These are phyloP conservation scores for Syncephalastrum monosporum DNA, from an alignment of 371 early-diverging fungal genomes.

Conservation along the genomic window DNA sequence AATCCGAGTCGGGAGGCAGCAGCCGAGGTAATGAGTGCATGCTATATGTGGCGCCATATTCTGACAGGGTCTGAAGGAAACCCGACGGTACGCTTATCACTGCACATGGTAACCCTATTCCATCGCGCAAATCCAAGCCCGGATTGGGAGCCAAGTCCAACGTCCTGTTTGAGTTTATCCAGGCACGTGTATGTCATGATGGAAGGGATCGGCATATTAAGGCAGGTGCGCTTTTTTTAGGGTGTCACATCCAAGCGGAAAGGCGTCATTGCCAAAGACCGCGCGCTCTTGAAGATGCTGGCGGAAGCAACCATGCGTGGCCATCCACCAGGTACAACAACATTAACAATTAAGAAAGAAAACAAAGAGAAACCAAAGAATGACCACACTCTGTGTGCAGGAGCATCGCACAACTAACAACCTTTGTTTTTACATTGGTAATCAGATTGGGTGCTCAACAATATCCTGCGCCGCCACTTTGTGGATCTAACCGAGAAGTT, in stretches of 20 bases:
- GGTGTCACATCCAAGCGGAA: slow-evolving; percentile 79
- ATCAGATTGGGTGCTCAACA: slow-evolving; percentile 75
- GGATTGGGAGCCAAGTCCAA: slow-evolving; percentile 33
- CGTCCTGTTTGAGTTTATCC: slow-evolving; percentile 55
- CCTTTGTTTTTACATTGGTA: neutral
- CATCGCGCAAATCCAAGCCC: slow-evolving; percentile 22
- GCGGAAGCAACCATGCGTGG: slow-evolving; percentile 69
- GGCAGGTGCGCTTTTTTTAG: slow-evolving; percentile 16
- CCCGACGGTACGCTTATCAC: slow-evolving; percentile 46
- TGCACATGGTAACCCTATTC: slow-evolving; percentile 27
- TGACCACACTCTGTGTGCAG: too few relatives aligned
- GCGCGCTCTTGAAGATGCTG: slow-evolving; percentile 67
- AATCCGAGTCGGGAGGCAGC: slow-evolving; percentile 71
- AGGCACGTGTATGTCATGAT: slow-evolving; percentile 26
- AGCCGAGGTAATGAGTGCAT: slow-evolving; percentile 37
- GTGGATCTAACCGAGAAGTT: slow-evolving; percentile 91
- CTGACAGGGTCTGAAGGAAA: slow-evolving; percentile 26
- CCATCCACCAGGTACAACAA: slow-evolving; percentile 52
- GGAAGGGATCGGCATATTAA: too few relatives aligned
- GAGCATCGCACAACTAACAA: neutral
- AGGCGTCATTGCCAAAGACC: slow-evolving; percentile 76
- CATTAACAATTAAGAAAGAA: too few relatives aligned
- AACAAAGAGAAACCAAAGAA: too few relatives aligned
- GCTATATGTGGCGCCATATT: too few relatives aligned
- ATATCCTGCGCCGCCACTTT: slow-evolving; percentile 90